Conservation (phyloP, 108 stramenopile genomes). For the Bacterosira constricta region DNA sequence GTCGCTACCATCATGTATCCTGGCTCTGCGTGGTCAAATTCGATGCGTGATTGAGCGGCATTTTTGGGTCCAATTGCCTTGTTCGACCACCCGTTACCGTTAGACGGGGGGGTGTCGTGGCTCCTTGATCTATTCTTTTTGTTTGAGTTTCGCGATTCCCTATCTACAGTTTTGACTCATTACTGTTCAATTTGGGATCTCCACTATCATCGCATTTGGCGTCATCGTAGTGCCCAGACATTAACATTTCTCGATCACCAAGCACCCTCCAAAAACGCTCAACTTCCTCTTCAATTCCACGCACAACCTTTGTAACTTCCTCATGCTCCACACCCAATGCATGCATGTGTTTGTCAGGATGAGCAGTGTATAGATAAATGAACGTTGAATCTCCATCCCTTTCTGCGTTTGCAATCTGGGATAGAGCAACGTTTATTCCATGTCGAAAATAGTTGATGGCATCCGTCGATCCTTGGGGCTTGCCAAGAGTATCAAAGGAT, state of each 20-base stretch:
- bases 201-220: background rate
- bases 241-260: constrained; percentile 21
- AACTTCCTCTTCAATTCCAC: constrained; percentile 30
- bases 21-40: no score
- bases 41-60: no score
- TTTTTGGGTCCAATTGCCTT: no score
- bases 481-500: constrained; percentile 33
- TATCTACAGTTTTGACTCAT: no score
- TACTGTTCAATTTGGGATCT: no score
- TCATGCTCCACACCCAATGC: constrained; percentile 39
- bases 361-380: constrained; percentile 40
- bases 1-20: no score
- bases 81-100: no score
- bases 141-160: no score
- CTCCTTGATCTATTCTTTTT: no score
- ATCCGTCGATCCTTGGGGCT: constrained; percentile 26
- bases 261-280: constrained; percentile 36
- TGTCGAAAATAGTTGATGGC: constrained; percentile 30
- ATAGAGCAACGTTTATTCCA: constrained; percentile 27
- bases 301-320: constrained; percentile 31
- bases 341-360: constrained; percentile 49
- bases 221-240: constrained; percentile 10
- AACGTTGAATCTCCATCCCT: constrained; percentile 14
- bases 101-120: no score
- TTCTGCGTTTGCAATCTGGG: constrained; percentile 27